Base-by-base conservation (phyloP, 1,284 basidiomycete species). In the Cystobasidium sp. region DNA sequence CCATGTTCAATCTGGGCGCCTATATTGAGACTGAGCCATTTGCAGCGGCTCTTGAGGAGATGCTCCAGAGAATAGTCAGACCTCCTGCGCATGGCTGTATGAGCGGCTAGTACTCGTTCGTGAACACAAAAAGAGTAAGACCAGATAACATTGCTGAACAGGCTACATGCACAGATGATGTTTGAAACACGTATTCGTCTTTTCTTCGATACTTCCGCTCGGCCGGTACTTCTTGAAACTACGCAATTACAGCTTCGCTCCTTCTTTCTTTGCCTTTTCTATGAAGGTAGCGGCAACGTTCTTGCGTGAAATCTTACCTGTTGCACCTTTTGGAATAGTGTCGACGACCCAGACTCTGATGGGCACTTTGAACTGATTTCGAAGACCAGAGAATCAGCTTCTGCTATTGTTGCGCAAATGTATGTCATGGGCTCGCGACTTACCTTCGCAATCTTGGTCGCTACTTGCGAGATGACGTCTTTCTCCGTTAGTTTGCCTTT, bases 321-420 rank as follows among this genome's bases (percentile, higher is more conserved):
- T 79, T 16, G 78, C 77, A 43, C 81, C 82, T 78, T 83, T 83
- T 10, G 82, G 83, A 59, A 83, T 83, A 18, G 76, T 75, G 16
- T 82, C 81, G 1, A 81, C 77, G 67, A 83, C 79, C 77, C 79
- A 83, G 75, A 83, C 79, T n/a, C 76, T 76, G 49, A 81, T 79
- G 0, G 83, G 83, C 58, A 83, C 80, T 76, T 83, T 83, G 79
- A 82, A 83, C 78, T 82, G 53, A 6, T 18, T 10, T 37, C 12
- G 10, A 24, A 49, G 8, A 24, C 46, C 22, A 43, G 22, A 47
- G 53, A 51, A 61, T 37, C 7, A 39, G 49, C 31, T 31, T 31
- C 41, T 37, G 9, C 20, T 14, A 39, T 49, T 9, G 37, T 37
- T 37, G 24, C 3, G 39, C 10, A 8, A 7, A 3, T 14, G 24